Base-by-base conservation (phyloP, 2,329 filamentous ascomycete genomes). In the Pyrenochaeta sp. region DNA sequence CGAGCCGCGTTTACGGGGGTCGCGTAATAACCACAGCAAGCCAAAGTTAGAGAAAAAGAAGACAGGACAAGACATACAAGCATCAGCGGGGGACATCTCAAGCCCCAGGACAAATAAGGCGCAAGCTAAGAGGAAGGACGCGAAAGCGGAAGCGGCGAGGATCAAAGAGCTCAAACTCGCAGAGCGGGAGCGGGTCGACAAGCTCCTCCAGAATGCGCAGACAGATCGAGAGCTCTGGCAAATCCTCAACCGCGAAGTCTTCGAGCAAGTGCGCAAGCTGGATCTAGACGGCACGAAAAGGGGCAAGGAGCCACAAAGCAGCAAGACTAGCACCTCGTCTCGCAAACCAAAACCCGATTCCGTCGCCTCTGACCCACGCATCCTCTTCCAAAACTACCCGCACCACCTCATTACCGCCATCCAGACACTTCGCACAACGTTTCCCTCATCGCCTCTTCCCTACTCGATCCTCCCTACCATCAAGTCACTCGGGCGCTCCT, bases 211-310 rank as follows among this genome's bases (percentile, higher is more conserved):
- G 10, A 72, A 67, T 1, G 88, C 88, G 19, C 65, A 79, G 56
- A 86, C 86, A 0, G 91, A 93, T 65, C 77, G 83, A 22, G 85
- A 86, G 50, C 79, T 92, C 9, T 93, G 90, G 90, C 74, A 85
- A 6, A 75, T 90, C 2, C 80, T 93, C 72, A 86, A 91, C 59
- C 73, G 79, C 4, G 85, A 92, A 50, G 87, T 93, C 12, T 91
- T 93, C 65, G 80, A 83, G 1, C 76, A 88, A 61, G 83, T 89
- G 0, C 71, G 77, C 3, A 83, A 79, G 57, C 77, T 92, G 22
- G 84, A 87, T 10, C 79, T 91, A 12, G 72, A 79, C 52, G 73
- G 54, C 28, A 48, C 25, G 19, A 46, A 9, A 42, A 37, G 28
- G 5, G 27, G 13, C 22, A 50, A 37, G 32, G 22, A 32, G 19